Conservation (phyloP, 2,329 filamentous ascomycete species). For the Shiraia sp. region DNA sequence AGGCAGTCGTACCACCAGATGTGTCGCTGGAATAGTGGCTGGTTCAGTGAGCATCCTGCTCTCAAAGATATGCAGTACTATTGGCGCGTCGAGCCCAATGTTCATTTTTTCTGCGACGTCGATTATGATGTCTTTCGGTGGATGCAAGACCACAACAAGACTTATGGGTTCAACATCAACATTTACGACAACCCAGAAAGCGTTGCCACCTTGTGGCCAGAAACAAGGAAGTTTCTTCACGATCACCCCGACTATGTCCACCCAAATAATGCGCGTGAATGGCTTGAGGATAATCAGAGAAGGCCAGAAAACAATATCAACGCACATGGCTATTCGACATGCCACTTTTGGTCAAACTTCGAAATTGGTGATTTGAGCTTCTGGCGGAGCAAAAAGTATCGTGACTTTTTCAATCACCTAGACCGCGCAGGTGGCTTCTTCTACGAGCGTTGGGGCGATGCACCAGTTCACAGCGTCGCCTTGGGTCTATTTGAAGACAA, state of each 20-base stretch:
- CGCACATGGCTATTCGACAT: conserved; percentile 94
- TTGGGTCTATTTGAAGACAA: conserved; percentile 90
- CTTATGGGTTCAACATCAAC: conserved; percentile 97
- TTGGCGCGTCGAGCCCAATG: conserved; percentile 98
- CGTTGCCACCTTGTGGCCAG: conserved; percentile 90
- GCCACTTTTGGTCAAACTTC: conserved; percentile 99
- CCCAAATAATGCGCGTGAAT: conserved; percentile 81
- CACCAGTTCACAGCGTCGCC: conserved; percentile 93
- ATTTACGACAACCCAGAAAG: conserved; percentile 90
- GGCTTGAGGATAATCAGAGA: conserved; percentile 77
- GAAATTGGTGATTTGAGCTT: conserved; percentile 93
- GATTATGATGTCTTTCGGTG: conserved; percentile 98
- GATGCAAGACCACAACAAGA: conserved; percentile 98
- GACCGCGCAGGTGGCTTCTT: conserved; percentile 96
- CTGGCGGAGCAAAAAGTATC: conserved; percentile 87
- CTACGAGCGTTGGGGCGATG: conserved; percentile 98
- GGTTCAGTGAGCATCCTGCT: conserved; percentile 96
- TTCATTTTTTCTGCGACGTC: conserved; percentile 98
- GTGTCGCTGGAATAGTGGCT: conserved; percentile 98
- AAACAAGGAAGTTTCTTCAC: conserved; percentile 86
- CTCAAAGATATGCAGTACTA: conserved; percentile 84
- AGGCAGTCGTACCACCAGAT: conserved; percentile 96
- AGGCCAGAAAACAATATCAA: conserved; percentile 78
- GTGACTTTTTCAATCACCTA: conserved; percentile 94
- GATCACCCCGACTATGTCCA: conserved; percentile 81